Evolutionary conservation across 352 stramenopile genomes (phyloP).

Genomic region (Phytophthora megakarya): DNA sequence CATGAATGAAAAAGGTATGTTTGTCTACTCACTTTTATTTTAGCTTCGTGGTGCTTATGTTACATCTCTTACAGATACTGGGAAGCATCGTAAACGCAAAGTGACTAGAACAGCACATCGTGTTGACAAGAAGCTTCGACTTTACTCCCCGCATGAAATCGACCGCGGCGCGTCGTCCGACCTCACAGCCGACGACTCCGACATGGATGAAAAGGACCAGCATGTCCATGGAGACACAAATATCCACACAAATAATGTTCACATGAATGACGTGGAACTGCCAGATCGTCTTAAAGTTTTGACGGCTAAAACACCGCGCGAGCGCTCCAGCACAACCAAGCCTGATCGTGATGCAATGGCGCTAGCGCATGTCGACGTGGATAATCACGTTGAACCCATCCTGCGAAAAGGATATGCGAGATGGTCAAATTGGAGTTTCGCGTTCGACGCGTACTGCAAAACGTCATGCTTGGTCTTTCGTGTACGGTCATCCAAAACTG

Average conservation of each 20-base stretch:
- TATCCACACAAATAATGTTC: too few relatives aligned
- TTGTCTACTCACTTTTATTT: too few relatives aligned
- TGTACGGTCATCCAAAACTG: neutral
- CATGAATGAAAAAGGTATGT: too few relatives aligned
- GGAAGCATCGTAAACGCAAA: too few relatives aligned
- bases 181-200: too few relatives aligned
- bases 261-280: too few relatives aligned
- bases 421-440: neutral
- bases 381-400: neutral
- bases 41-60: too few relatives aligned
- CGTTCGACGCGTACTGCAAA: neutral
- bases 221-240: too few relatives aligned
- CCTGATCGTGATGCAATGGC: neutral
- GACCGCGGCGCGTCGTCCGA: neutral
- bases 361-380: neutral
- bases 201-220: neutral
- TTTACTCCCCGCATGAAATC: neutral
- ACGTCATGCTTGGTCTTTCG: neutral
- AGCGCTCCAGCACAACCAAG: neutral
- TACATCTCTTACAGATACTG: too few relatives aligned
- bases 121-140: neutral
- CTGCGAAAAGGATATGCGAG: neutral
- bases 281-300: too few relatives aligned
- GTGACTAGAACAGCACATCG: too few relatives aligned
- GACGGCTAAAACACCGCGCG: neutral